Evolutionary conservation across 768 basidiomycete genomes (phyloP).

Genomic region (Serendipita sp.): DNA sequence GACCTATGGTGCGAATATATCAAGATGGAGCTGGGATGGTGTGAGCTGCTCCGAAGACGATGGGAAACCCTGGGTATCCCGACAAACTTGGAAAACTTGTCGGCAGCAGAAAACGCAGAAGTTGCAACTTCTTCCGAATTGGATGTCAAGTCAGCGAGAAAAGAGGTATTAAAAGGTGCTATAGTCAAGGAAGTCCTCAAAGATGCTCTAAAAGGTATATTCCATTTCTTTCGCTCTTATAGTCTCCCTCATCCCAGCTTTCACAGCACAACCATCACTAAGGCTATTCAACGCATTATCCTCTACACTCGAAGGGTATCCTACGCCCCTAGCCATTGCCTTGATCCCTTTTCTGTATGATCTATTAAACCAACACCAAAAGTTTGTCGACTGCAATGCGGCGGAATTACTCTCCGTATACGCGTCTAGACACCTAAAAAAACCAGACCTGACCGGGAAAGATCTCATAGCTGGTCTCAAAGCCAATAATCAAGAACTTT

Average conservation of each 20-base stretch:
- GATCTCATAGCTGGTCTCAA: constrained; percentile 41
- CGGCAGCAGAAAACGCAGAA: constrained; percentile 12
- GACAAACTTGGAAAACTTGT: constrained; percentile 10
- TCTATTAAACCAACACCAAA: constrained; percentile 10
- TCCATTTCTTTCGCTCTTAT: constrained; percentile 7
- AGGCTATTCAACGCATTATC: constrained; percentile 29
- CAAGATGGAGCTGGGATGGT: constrained; percentile 75
- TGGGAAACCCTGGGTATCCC: constrained; percentile 66
- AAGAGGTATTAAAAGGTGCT: constrained; percentile 57
- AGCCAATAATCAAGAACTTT: constrained; percentile 32
- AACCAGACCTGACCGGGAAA: constrained; percentile 26
- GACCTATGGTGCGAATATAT: constrained; percentile 84
- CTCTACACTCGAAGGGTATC: constrained; percentile 27
- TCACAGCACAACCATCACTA: constrained; percentile 25
- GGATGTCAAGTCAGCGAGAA: constrained; percentile 39
- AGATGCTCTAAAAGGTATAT: constrained; percentile 55
- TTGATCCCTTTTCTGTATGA: constrained; percentile 11
- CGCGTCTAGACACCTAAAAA: constrained; percentile 22
- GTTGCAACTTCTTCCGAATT: constrained; percentile 17
- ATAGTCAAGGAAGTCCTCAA: constrained; percentile 65
- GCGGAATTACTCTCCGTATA: constrained; percentile 22
- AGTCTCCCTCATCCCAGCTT: constrained; percentile 12
- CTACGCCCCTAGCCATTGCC: constrained; percentile 28
- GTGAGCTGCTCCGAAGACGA: constrained; percentile 60
- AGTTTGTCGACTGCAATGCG: constrained; percentile 23